These are phyloP conservation scores for Incumbomyces delicatus DNA, from an alignment of 2,329 filamentous ascomycete genomes.

Conservation along the genomic window DNA sequence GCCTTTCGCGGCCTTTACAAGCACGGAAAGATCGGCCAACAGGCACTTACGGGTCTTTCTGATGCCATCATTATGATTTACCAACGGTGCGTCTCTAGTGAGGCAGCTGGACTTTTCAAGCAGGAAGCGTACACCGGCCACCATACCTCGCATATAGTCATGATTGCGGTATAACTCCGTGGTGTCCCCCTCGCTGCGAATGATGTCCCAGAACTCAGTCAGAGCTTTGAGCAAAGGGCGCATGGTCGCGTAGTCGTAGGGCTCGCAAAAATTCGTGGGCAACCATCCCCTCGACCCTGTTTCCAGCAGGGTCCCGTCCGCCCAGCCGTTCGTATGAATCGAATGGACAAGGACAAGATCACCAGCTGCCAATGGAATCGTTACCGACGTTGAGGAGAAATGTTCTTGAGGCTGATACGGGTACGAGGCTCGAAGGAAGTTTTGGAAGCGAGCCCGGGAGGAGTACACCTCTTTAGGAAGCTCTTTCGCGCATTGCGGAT, in stretches of 20 bases:
- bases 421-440: slow-evolving; percentile 89
- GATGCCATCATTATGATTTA: slow-evolving; percentile 66
- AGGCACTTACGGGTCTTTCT: slow-evolving; percentile 76
- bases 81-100: slow-evolving; percentile 65
- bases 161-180: slow-evolving; percentile 75
- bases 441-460: slow-evolving; percentile 67
- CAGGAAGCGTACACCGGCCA: slow-evolving; percentile 83
- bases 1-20: slow-evolving; percentile 81
- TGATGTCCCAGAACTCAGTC: slow-evolving; percentile 84
- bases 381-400: slow-evolving; percentile 75
- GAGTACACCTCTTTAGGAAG: slow-evolving; percentile 35
- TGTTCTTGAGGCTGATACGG: slow-evolving; percentile 74
- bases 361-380: slow-evolving; percentile 76
- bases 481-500: slow-evolving; percentile 29
- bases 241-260: slow-evolving; percentile 84
- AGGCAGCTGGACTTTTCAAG: slow-evolving; percentile 82
- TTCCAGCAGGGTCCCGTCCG: slow-evolving; percentile 80
- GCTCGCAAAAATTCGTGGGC: slow-evolving; percentile 95
- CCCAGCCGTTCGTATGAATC: slow-evolving; percentile 97
- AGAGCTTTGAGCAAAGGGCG: slow-evolving; percentile 74
- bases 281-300: slow-evolving; percentile 88
- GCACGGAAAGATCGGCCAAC: slow-evolving; percentile 74
- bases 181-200: slow-evolving; percentile 65
- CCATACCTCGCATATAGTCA: slow-evolving; percentile 88
- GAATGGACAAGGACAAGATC: slow-evolving; percentile 93